A percentile compares a stretch with the other conserved stretches of the same genome.
Conservation (phyloP, 2,329 filamentous ascomycete genomes). For the Hortaea sp. region DNA sequence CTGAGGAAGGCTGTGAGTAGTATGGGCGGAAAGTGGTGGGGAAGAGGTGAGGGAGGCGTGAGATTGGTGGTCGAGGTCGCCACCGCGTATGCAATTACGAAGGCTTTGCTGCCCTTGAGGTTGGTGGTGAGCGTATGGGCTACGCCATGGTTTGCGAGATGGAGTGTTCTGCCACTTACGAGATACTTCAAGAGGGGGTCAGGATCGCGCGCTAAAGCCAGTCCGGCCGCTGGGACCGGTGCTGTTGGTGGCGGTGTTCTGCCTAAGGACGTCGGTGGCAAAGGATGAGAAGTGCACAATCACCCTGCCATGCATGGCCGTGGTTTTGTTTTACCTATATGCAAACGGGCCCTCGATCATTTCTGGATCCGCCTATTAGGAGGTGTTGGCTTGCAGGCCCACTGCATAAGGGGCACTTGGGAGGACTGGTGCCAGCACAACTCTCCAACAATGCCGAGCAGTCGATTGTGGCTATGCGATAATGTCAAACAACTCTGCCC, state of each 20-base stretch:
- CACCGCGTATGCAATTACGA: constrained; percentile 83
- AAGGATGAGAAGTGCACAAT: not conserved
- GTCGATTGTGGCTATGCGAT: too few species aligned
- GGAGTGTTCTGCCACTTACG: constrained; percentile 44
- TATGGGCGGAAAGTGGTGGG: constrained; percentile 26
- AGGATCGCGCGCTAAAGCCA: constrained; percentile 10
- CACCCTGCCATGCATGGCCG: not conserved
- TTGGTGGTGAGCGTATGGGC: constrained; percentile 73
- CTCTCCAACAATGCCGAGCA: too few species aligned
- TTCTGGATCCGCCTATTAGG: too few species aligned
- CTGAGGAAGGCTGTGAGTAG: not conserved
- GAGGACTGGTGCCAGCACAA: too few species aligned
- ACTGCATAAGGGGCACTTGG: too few species aligned
- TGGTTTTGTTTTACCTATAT: not conserved
- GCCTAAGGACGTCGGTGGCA: not conserved
- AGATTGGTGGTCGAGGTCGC: constrained; percentile 58
- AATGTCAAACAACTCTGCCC: too few species aligned
- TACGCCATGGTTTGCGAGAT: constrained; percentile 78
- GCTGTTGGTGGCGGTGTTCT: constrained; percentile 5
- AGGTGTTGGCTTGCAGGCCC: too few species aligned
- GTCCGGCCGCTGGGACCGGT: constrained; percentile 7
- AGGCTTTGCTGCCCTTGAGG: constrained; percentile 68
- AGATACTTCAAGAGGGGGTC: constrained; percentile 28
- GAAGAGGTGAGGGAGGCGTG: constrained; percentile 36
- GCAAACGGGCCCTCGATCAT: not conserved